These are phyloP conservation scores for Papiliotrema fonsecae DNA, from an alignment of 1,284 basidiomycete species.

Conservation along the genomic window DNA sequence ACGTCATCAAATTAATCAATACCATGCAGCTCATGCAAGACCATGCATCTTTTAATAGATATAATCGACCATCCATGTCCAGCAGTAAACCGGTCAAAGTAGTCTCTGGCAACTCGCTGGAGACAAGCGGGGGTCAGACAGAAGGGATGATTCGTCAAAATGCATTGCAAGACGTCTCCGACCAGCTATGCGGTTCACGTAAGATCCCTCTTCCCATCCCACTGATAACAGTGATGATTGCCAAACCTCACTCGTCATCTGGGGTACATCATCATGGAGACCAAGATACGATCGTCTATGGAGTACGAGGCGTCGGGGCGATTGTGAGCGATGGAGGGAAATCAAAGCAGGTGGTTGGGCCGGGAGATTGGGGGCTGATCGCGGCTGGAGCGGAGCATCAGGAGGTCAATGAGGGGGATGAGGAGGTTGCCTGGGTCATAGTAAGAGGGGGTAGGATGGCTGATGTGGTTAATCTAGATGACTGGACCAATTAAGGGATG, in stretches of 20 bases:
- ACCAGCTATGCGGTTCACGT: slow-evolving; percentile 11
- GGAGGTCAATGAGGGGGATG: slow-evolving; percentile 15
- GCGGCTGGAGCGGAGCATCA: slow-evolving; percentile 10
- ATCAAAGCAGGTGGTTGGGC: slow-evolving; percentile 1
- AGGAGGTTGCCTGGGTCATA: slow-evolving; percentile 20
- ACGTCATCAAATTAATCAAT: too few species aligned
- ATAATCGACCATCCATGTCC: too few species aligned
- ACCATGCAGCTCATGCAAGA: too few species aligned
- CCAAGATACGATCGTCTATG: slow-evolving; percentile 15
- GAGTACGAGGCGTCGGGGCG: slow-evolving; percentile 7
- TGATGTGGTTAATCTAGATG: slow-evolving; percentile 8
- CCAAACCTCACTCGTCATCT: slow-evolving; percentile 11
- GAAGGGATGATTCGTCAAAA: slow-evolving; percentile 10
- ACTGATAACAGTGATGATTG: slow-evolving; percentile 9
- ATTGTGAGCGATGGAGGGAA: slow-evolving; percentile 5
- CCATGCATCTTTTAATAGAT: too few species aligned
- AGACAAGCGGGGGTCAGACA: slow-evolving; percentile 12
- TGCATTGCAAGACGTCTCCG: slow-evolving; percentile 7
- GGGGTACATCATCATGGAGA: slow-evolving; percentile 12
- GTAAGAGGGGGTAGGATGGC: slow-evolving; percentile 10
- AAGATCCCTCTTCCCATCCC: background rate
- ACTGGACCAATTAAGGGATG: too few species aligned
- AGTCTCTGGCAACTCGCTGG: slow-evolving; percentile 1
- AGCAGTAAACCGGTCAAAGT: slow-evolving; percentile 1
- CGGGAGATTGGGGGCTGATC: slow-evolving; percentile 13